Evolutionary conservation across 2,329 filamentous ascomycete genomes (phyloP).

Genomic region (Cladorrhinum sp.): DNA sequence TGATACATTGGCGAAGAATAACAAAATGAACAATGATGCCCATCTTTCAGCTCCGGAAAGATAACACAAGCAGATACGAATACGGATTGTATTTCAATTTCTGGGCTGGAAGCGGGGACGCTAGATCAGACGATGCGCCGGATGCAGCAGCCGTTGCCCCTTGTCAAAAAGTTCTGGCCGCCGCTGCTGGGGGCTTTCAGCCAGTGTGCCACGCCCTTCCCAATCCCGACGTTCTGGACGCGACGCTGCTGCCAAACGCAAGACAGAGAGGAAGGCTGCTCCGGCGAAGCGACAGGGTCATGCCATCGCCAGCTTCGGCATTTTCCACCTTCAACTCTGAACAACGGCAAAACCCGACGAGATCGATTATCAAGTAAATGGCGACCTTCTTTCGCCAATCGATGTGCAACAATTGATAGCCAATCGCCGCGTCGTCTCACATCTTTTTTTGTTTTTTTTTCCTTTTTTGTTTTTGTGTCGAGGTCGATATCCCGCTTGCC

Average conservation of each 20-base stretch:
- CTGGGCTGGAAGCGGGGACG: not conserved
- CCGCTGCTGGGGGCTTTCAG: not conserved
- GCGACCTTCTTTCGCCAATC: constrained; percentile 20
- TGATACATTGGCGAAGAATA: too few species aligned
- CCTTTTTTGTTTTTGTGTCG: not conserved
- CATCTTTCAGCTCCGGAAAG: too few species aligned
- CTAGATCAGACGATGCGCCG: not conserved
- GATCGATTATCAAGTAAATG: constrained; percentile 12
- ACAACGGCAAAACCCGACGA: constrained; percentile 29
- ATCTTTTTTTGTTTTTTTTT: not conserved
- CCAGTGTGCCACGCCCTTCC: not conserved
- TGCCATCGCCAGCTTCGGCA: constrained; percentile 21
- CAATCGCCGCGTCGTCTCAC: not conserved
- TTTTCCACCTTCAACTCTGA: constrained; percentile 17
- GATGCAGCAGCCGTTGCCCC: not conserved
- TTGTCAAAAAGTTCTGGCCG: not conserved
- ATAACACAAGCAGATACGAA: too few species aligned
- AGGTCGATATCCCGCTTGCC: constrained; percentile 9
- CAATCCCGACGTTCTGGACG: constrained; percentile 26
- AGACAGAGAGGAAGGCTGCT: not conserved
- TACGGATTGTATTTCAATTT: not conserved
- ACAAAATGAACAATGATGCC: too few species aligned
- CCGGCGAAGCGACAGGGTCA: constrained; percentile 11
- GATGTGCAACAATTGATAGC: constrained; percentile 17
- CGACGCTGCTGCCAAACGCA: constrained; percentile 8